Evolutionary conservation across 441 rosid genomes (phyloP).

Genomic region (Melianthus villosus): DNA sequence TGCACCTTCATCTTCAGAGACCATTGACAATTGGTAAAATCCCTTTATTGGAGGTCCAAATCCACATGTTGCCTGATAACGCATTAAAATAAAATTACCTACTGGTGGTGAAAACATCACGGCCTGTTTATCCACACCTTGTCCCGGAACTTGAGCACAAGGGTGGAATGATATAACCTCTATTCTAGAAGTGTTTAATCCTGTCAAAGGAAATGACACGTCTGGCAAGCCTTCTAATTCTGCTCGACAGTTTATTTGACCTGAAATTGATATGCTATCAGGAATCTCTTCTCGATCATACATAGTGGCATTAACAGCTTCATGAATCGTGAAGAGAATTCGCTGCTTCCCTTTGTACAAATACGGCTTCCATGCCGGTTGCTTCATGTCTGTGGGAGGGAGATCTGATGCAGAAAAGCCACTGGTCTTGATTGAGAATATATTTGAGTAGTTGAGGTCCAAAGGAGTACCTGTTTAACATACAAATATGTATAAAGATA

Average conservation of each 20-base stretch:
- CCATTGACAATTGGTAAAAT: conserved; percentile 91
- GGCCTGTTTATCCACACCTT: conserved; percentile 55
- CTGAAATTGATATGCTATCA: conserved; percentile 60
- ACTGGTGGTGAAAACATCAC: conserved; percentile 74
- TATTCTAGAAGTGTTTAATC: conserved; percentile 39
- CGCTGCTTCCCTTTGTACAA: conserved; percentile 77
- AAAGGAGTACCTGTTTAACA: conserved; percentile 52
- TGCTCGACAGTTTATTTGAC: conserved; percentile 83
- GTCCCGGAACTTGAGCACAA: conserved; percentile 82
- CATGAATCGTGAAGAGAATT: conserved; percentile 59
- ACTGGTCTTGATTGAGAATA: conserved; percentile 42
- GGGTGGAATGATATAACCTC: conserved; percentile 81
- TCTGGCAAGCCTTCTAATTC: conserved; percentile 91
- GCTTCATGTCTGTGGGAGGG: conserved; percentile 66
- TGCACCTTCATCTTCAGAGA: conserved; percentile 93
- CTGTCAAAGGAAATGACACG: conserved; percentile 69
- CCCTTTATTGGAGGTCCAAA: conserved; percentile 75
- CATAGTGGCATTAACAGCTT: conserved; percentile 66
- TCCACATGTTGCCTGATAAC: conserved; percentile 57
- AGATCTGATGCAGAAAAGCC: conserved; percentile 71
- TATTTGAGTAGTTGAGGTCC: conserved; percentile 62
- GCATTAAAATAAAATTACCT: conserved; percentile 74
- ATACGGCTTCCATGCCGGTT: conserved; percentile 92
- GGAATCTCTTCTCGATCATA: conserved; percentile 85
- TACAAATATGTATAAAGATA: conserved; percentile 7